A percentile compares a stretch with the other conserved stretches of the same genome.
These are phyloP conservation scores for Coffea eugenioides DNA, from an alignment of 257 asterid species.

Conservation along the genomic window DNA sequence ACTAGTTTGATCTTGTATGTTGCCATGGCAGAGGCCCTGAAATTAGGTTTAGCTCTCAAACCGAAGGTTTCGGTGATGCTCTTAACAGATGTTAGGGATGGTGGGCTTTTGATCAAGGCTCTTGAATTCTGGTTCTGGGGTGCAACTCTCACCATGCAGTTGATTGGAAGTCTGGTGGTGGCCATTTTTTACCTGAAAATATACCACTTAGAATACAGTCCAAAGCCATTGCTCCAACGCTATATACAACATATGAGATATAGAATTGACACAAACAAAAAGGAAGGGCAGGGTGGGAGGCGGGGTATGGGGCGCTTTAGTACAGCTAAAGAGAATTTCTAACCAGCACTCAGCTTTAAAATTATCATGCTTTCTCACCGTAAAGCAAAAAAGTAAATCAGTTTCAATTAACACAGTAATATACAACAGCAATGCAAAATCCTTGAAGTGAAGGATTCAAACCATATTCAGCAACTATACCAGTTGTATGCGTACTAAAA, in stretches of 20 bases:
- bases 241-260: neutral
- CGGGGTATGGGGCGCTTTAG: neutral
- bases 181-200: constrained; percentile 66
- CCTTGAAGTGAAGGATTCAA: neutral
- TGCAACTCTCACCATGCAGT: constrained; percentile 39
- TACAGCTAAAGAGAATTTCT: neutral
- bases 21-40: constrained; percentile 56
- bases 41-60: constrained; percentile 46
- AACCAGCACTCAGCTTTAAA: neutral
- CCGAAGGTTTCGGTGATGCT: constrained; percentile 50
- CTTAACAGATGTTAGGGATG: constrained; percentile 46
- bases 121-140: constrained; percentile 34
- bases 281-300: neutral
- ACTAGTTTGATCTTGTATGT: constrained; percentile 68
- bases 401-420: neutral
- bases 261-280: neutral
- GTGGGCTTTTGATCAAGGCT: constrained; percentile 44
- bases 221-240: neutral
- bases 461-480: neutral
- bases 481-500: neutral
- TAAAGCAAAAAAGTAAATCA: too few relatives aligned
- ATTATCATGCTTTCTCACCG: neutral
- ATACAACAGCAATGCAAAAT: neutral
- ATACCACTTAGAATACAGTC: neutral
- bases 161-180: constrained; percentile 45